Evolutionary conservation across 306 rosid genomes (phyloP), one percentile per base, ranked within the genome.

Genomic region (Betula pendula): DNA sequence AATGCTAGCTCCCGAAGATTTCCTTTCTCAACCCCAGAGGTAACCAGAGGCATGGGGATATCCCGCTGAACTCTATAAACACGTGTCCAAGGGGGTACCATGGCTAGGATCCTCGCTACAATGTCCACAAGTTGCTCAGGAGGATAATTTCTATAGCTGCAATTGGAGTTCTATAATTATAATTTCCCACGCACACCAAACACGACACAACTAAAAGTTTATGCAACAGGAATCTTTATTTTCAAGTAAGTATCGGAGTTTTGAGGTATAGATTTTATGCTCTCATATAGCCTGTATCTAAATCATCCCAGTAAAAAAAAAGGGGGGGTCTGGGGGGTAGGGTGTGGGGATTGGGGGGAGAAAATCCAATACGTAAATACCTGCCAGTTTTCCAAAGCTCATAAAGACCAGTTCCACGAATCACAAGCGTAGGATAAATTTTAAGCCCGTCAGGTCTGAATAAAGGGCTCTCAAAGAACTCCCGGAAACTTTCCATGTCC

Each of bases 351-450:
- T 13, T 25, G 38, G 70, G 48, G 16, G 69, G 68, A 45, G 60
- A 47, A 43, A 14, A 65, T n/a, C 56, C 52, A 75, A 55, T 55
- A 74, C 9, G 72, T 27, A 74, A 75, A 56, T 83, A 91, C 97
- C 99, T 90, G 84, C 97, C 99, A 47, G 99, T 95, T 92, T 95
- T 95, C 99, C 97, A 95, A 56, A 92, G 97, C 81, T 95, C 99
- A 77, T 95, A 95, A 79, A 95, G 99, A 50, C 99, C 99, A 74
- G 97, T 95, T 85, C 97, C 99, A 78, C 97, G 99, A 74, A 95
- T 95, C 43, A 95, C 97, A 50, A 95, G 96, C 1, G 99, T 95
- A 25, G 99, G 97, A 82, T 95, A 95, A 73, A 95, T 91, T 88
- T 95, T 92, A 79, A 95, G 99, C 76, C 99, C 99, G 69, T 95